Conservation (phyloP, 2,329 filamentous ascomycete species). For the Fusarium buxicola region DNA sequence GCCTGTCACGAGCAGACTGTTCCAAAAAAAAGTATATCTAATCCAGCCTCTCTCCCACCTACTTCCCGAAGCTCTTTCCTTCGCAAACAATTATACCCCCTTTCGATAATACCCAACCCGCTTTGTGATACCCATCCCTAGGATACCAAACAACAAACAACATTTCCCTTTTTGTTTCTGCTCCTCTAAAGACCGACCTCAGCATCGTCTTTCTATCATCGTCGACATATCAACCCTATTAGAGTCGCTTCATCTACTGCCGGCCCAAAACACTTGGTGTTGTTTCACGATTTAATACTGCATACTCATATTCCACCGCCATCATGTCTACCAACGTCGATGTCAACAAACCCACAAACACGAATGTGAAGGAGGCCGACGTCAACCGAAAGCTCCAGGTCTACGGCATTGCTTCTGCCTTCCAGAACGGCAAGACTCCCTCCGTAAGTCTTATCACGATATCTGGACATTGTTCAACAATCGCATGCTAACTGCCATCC, state of each 20-base stretch:
- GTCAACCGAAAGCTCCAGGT: constrained; percentile 95
- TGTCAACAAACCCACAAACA: constrained; percentile 80
- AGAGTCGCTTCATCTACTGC: constrained; percentile 10
- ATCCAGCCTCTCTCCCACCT: constrained; percentile 33
- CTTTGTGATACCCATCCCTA: constrained; percentile 49
- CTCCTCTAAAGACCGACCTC: constrained; percentile 12
- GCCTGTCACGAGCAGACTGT: constrained; percentile 27
- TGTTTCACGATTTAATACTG: constrained; percentile 30
- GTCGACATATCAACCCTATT: constrained; percentile 5
- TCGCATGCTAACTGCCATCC: constrained; percentile 11
- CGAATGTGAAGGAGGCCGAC: constrained; percentile 82
- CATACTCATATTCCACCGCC: constrained; percentile 29
- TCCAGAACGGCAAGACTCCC: constrained; percentile 89
- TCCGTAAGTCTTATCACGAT: constrained; percentile 68
- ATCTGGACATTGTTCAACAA: no score
- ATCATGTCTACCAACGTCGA: constrained; percentile 55
- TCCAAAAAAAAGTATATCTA: constrained; percentile 44
- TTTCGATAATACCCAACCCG: constrained; percentile 37
- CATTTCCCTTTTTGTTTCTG: constrained; percentile 15
- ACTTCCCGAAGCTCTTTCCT: constrained; percentile 1
- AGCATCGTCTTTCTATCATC: constrained; percentile 10
- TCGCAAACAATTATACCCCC: constrained; percentile 32
- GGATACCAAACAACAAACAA: constrained; percentile 36
- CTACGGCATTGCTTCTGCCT: constrained; percentile 89
- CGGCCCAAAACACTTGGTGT: constrained; percentile 13